Evolutionary conservation across 805 yeast genomes (phyloP), one percentile per base, ranked within the genome.

Genomic region (Alloascoidea africana): DNA sequence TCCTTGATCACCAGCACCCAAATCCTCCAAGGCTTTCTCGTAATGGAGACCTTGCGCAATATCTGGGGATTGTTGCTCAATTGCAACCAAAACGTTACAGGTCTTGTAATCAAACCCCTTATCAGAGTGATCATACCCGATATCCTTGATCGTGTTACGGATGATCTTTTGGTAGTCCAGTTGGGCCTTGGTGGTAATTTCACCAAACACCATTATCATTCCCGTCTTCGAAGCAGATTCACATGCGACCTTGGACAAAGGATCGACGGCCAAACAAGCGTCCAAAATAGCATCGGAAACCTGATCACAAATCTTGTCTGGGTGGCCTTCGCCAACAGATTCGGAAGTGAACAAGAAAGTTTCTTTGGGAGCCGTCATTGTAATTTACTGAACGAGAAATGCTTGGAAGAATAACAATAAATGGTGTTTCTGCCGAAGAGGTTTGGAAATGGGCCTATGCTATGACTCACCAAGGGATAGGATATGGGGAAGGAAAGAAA

Each of bases 1-100:
- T 80, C 98, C 98, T 69, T 91, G 98, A 70, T 91, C 98, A 78
- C 98, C 98, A 48, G 98, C 98, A 65, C 98, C 98, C 57, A 91
- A 76, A 43, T 91, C 93, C 73, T 91, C 98, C 47, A 91, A 70
- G 40, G 82, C 94, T 68, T 79, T 51, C 61, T 91, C 96, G 67
- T 82, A 82, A 68, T 91, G 97, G 58, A 91, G 76, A 76, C 98
- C 98, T 69, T 89, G 97, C 44, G 98, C 98, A 56, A 91, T 91
- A 68, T 91, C 98, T 52, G 94, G 91, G 38, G 96, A 86, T 70
- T 91, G 98, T 70, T 91, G 96, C 73, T 91, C 98, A 63, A 91
- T 86, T 62, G 98, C 98, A 46, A 91, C 97, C 47, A 91, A 72
- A 41, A 91, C 97, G 67, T 91, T 91, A 76, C 98, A 91, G 53